phyloP scores from a whole-genome alignment of 2,329 filamentous ascomycete species.

The Xylariaceae sp. region DNA sequence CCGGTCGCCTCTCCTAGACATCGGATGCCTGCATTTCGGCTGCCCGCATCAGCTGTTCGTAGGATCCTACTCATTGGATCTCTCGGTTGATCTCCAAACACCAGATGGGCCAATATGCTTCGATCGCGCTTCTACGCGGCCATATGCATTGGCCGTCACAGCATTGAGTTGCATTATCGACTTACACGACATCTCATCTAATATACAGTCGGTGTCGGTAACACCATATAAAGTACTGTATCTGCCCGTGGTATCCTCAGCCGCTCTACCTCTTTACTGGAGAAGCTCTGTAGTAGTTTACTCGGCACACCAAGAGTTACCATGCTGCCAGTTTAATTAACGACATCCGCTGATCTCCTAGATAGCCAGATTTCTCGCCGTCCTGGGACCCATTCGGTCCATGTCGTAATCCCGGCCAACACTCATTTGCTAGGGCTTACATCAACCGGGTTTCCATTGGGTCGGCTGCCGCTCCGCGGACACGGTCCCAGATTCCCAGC shows the following conservation, averaged over 20 bases:
- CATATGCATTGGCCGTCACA: background rate
- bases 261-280: slow-evolving; percentile 19
- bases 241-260: slow-evolving; percentile 5
- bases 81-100: slow-evolving; percentile 7
- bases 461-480: slow-evolving; percentile 25
- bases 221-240: slow-evolving; percentile 24
- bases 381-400: slow-evolving; percentile 20
- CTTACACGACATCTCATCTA: slow-evolving; percentile 29
- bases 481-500: slow-evolving; percentile 20
- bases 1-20: slow-evolving; percentile 18
- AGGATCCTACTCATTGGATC: slow-evolving; percentile 19
- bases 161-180: slow-evolving; percentile 25
- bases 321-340: slow-evolving; percentile 6
- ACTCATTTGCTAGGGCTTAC: slow-evolving; percentile 10
- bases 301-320: no score
- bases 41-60: slow-evolving; percentile 25
- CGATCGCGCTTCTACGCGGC: background rate
- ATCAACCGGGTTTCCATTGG: slow-evolving; percentile 23
- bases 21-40: slow-evolving; percentile 22
- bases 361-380: slow-evolving; percentile 26
- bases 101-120: slow-evolving; percentile 13
- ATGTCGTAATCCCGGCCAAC: slow-evolving; percentile 20
- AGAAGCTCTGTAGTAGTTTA: no score
- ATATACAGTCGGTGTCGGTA: slow-evolving; percentile 8
- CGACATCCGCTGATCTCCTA: slow-evolving; percentile 10